Base-by-base conservation (phyloP, 73 alveolate species). In the Symbiodinium pilosum region DNA sequence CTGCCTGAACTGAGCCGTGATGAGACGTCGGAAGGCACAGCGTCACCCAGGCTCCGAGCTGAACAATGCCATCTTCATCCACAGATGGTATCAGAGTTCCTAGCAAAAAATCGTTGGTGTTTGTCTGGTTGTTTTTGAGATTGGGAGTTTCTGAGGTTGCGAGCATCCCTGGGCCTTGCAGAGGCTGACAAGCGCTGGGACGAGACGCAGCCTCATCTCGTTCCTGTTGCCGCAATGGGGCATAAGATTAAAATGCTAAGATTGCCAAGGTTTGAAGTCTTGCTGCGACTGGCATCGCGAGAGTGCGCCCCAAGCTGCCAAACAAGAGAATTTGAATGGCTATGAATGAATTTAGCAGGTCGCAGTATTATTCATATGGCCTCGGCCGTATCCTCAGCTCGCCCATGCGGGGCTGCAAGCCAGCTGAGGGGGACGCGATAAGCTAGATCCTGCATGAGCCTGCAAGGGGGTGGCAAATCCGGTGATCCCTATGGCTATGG, bases 281-380 rank as follows among this genome's bases (percentile, higher is more conserved):
- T 91, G 97, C 97, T 91, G 54, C 97, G 97, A 71, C 56, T 91
- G 88, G 97, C 97, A 42, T 68, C 97, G 18, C 97, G 81, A 12
- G 97, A 91, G 97, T 84, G 32, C 40, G 16, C 40, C 97, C 40
- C 36, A 59, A 56, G 18, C 85, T 69, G 12, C 73, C 73, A 54
- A n/a, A 54, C 32, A 11, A 54, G 68, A 1, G 71, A 21, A 54
- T 21, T 30, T 4, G 71, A 54, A 30, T 30, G 1, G 73, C 73
- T 9, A n/a, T 24, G 21, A 24, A 26, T 54, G 87, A 44, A 6
- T 7, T 20, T 64, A 1, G 81, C 81, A 64, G 81, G 97, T 91
- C 97, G 11, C 97, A 91, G 88, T 91, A 64, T 38, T 64, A 69
- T 18, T 75, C 89, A 51, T 91, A 91, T 21, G 97, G 97, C 43